Base-by-base conservation (phyloP, 1,284 basidiomycete species). In the Puccinia brachypodii region DNA sequence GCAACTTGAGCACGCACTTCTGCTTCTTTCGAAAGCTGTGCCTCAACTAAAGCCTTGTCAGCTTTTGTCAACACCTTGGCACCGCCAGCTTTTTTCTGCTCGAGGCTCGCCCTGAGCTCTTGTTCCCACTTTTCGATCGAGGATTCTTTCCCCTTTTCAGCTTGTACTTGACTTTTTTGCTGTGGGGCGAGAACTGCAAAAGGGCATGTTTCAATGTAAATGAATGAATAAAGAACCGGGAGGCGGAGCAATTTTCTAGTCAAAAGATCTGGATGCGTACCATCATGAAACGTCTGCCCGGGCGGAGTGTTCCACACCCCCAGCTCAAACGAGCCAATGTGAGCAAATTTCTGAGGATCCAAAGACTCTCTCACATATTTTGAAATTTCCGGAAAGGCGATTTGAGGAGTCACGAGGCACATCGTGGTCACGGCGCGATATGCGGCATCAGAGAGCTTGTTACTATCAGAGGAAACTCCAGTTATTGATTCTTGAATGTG, bases 61-160 rank as follows among this genome's bases (percentile, higher is more conserved):
- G 92, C 91, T 86, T 95, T 97, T 1, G 92, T 93, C 2, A 97
- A 86, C 4, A 89, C 89, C 38, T 84, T 85, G 14, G 83, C 83
- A 25, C 53, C 60, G 1, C 87, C 87, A 0, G 89, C 87, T 71
- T 76, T 82, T 88, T 96, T 96, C 83, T 88, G 90, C 8, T 93
- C 92, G 0, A 97, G 88, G 0, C 92, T 91, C 84, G 92, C 92
- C 13, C 95, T 90, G n/a, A 96, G 88, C 83, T 98, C 94, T 40
- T 92, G 92, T 84, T 98, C 96, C 95, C 95, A 98, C 85, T 93
- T 92, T 16, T 93, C 92, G 36, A 95, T 92, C 64, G 93, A 94
- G 16, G 92, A 91, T 83, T 91, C 92, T 84, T 96, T 96, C 47
- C 94, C 92, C 86, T 95, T 96, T 40, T 69, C 76, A 4, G 14